A percentile compares a stretch with the other conserved stretches of the same genome.
These are phyloP conservation scores for Kuraishia piskuri DNA, from an alignment of 805 yeast genomes.

Conservation along the genomic window DNA sequence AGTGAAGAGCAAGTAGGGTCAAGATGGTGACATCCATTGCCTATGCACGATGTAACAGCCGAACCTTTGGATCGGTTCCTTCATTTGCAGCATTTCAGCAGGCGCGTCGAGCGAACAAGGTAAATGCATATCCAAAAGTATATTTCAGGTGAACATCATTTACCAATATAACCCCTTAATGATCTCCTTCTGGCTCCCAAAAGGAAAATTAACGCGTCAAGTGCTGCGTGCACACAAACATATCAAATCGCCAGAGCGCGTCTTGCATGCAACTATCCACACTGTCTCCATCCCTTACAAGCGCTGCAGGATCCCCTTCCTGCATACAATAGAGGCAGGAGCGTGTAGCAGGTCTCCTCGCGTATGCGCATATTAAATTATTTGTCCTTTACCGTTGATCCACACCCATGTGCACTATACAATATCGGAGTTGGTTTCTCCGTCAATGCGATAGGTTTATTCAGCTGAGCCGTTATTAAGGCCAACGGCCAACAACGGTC, in stretches of 20 bases:
- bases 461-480: no score
- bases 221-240: neutral
- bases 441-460: no score
- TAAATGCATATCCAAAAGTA: neutral
- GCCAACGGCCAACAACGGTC: no score
- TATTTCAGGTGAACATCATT: neutral
- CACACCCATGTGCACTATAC: neutral
- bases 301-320: neutral
- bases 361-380: no score
- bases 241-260: neutral
- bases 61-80: neutral
- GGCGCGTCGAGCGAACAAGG: neutral
- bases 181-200: neutral
- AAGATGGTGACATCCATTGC: neutral
- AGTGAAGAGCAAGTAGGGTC: neutral
- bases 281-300: neutral
- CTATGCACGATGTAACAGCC: neutral
- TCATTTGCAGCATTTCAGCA: neutral
- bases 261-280: neutral
- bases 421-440: neutral
- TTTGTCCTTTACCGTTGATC: neutral
- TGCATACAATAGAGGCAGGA: neutral
- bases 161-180: neutral
- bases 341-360: neutral
- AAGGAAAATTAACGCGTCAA: neutral